Percentiles rank a stretch among this genome's conserved stretches.
phyloP scores from a whole-genome alignment of 108 stramenopile genomes.

The Asterionellopsis glacialis region DNA sequence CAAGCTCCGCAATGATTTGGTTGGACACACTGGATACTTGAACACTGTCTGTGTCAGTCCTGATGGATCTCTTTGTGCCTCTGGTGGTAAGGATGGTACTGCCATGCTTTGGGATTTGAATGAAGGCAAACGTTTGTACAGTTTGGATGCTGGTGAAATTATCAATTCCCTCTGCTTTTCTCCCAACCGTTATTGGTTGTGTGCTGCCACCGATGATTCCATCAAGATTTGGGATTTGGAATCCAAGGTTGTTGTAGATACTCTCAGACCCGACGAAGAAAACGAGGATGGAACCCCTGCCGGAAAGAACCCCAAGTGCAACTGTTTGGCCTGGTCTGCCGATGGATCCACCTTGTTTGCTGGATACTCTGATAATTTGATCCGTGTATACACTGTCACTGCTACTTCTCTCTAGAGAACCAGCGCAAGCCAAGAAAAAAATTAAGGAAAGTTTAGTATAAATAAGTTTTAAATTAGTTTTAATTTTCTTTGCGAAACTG shows the following conservation, averaged over 20 bases:
- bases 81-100: conserved; percentile 99
- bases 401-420: no score
- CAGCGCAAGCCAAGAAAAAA: no score
- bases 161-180: conserved; percentile 99
- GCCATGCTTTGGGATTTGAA: conserved; percentile 99
- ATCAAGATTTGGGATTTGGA: conserved; percentile 99
- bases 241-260: conserved; percentile 95
- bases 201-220: conserved; percentile 95
- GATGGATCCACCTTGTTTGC: conserved; percentile 97
- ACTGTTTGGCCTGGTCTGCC: conserved; percentile 95
- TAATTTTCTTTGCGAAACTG: no score
- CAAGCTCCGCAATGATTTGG: conserved; percentile 96
- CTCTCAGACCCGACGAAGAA: conserved; percentile 78
- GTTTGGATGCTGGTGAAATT: conserved; percentile 96
- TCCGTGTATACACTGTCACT: conserved; percentile 92
- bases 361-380: conserved; percentile 94
- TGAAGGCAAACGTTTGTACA: conserved; percentile 99
- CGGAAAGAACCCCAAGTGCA: conserved; percentile 86
- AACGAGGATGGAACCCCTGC: conserved; percentile 11
- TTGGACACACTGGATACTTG: conserved; percentile 99
- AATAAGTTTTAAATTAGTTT: no score
- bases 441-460: no score
- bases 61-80: conserved; percentile 98
- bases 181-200: conserved; percentile 99
- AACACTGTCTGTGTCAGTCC: conserved; percentile 99